These are phyloP conservation scores for Kalanchoe fedtschenkoi DNA, from an alignment of 164 flowering plant genomes.

Conservation along the genomic window DNA sequence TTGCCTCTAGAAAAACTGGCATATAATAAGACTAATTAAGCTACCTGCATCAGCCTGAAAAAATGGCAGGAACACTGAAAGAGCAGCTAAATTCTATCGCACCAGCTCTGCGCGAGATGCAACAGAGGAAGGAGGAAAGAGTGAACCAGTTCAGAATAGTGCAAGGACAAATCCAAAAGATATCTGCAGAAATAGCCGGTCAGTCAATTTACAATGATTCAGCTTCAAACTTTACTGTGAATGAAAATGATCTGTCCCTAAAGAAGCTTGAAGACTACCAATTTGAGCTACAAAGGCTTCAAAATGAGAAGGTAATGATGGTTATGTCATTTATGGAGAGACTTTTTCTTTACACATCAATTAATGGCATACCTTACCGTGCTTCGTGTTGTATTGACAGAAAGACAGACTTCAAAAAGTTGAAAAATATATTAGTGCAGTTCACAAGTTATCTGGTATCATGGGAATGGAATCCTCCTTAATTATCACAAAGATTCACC, in stretches of 20 bases:
- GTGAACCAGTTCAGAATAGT: conserved; percentile 60
- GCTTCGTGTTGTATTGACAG: conserved; percentile 20
- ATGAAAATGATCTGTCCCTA: conserved; percentile 70
- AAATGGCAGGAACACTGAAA: conserved; percentile 63
- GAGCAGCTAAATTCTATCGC: conserved; percentile 78
- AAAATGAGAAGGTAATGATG: conserved; percentile 21
- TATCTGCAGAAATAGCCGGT: conserved; percentile 77
- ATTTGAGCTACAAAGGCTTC: conserved; percentile 62
- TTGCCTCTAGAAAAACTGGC: neutral
- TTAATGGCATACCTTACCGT: neutral
- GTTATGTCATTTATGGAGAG: no score
- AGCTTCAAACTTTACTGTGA: conserved; percentile 27
- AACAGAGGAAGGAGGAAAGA: conserved; percentile 61
- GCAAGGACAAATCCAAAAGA: conserved; percentile 60
- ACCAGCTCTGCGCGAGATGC: conserved; percentile 79
- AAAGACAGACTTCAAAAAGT: conserved; percentile 63
- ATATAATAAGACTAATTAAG: neutral
- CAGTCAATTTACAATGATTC: conserved; percentile 31
- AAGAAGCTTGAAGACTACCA: conserved; percentile 81
- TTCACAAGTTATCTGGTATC: conserved; percentile 44
- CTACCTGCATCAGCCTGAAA: conserved; percentile 56
- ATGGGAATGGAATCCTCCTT: conserved; percentile 70
- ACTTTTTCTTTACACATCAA: neutral
- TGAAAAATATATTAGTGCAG: conserved; percentile 38
- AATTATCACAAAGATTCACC: conserved; percentile 69